Evolutionary conservation across 2,329 filamentous ascomycete genomes (phyloP), one percentile per base, ranked within the genome.

Genomic region (Botryotinia narcissicola): DNA sequence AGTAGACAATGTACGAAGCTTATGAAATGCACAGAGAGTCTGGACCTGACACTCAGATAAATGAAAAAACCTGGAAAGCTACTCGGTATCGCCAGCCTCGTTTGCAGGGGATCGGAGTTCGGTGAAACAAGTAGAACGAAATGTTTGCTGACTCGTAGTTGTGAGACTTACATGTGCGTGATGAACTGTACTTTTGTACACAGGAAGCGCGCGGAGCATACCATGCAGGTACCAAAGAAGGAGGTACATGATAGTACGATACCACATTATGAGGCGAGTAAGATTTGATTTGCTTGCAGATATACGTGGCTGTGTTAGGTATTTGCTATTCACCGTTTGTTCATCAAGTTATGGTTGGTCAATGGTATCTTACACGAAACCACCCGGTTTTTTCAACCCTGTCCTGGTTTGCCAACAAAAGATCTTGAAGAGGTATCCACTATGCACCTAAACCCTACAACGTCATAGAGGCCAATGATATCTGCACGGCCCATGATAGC

Each of bases 181-280:
- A 68, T 68, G 64, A 68, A 68, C 35, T 68, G 64, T 54, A 42
- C 25, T n/a, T 48, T 68, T 16, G 35, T 54, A 37, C 18, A 42
- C 18, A n/a, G 18, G 64, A 68, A 57, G 64, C 64, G 37, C 61
- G 48, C 25, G 48, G 64, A 57, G 54, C 25, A 68, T 68, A 68
- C 35, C 64, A 68, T 51, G 64, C 64, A 68, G 64, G 64, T 68
- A 68, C 64, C 48, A 68, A 67, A 51, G 22, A 54, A 40, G 25
- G 20, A 68, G 46, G 46, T 68, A 29, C 46, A 54, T n/a, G 37
- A 68, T 32, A 16, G 25, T n/a, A 40, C 37, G 35, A 40, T 61
- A n/a, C 12, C 16, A 61, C 59, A 57, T 57, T 61, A 7, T n/a
- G 14, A 37, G 25, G 59, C 18, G 25, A 37, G 64, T 67, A 42